Evolutionary conservation across 805 yeast genomes (phyloP).

Genomic region (Saccharomyces jurei): DNA sequence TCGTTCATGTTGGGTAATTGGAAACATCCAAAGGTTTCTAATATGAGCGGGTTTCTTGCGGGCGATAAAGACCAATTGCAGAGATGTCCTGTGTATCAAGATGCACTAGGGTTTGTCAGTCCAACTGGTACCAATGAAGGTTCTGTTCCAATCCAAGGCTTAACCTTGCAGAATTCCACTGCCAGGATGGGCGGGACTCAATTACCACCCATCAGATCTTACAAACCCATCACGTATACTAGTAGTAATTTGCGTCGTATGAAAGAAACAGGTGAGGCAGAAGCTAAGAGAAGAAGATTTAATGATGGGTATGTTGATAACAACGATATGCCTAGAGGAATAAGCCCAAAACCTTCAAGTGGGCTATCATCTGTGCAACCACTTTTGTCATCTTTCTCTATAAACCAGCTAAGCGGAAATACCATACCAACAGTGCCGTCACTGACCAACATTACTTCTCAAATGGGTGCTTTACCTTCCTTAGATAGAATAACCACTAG

Average conservation of each 20-base stretch:
- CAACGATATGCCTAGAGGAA: not conserved
- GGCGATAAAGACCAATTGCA: slow-evolving; percentile 29
- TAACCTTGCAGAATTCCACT: slow-evolving; percentile 1
- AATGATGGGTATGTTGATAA: slow-evolving; percentile 4
- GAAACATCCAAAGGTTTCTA: slow-evolving; percentile 23
- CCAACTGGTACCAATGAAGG: slow-evolving; percentile 10
- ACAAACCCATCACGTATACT: slow-evolving; percentile 29
- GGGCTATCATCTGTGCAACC: not conserved
- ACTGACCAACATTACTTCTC: slow-evolving; percentile 1
- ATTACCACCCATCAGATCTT: slow-evolving; percentile 27
- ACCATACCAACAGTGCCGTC: slow-evolving; percentile 5
- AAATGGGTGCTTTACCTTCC: slow-evolving; percentile 9
- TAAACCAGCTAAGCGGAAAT: not conserved
- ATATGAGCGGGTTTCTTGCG: slow-evolving; percentile 22
- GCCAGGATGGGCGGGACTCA: slow-evolving; percentile 16
- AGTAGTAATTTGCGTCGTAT: slow-evolving; percentile 24
- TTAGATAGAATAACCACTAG: slow-evolving; percentile 9
- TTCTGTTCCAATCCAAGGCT: not conserved
- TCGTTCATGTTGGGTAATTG: slow-evolving; percentile 6
- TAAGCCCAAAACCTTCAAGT: not conserved
- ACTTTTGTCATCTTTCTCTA: not conserved
- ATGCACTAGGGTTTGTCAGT: slow-evolving; percentile 28
- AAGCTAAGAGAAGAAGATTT: slow-evolving; percentile 20
- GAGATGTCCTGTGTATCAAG: slow-evolving; percentile 33
- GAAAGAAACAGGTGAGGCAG: slow-evolving; percentile 13